A percentile compares a stretch with the other conserved stretches of the same genome.
Evolutionary conservation across 352 stramenopile genomes (phyloP).

Genomic region (Phytopythium boreale): DNA sequence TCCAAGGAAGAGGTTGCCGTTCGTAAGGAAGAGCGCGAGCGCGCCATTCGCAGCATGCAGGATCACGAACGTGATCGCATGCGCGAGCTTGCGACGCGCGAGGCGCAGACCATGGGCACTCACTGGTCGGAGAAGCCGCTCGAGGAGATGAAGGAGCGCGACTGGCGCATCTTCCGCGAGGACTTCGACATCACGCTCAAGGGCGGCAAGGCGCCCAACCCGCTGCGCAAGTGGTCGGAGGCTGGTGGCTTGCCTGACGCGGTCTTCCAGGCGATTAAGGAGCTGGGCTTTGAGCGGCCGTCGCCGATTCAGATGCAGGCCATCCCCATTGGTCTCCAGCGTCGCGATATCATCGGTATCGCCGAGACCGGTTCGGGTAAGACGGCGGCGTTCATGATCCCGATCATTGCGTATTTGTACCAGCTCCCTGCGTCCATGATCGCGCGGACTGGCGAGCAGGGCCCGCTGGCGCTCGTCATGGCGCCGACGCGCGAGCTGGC

Average conservation of each 20-base stretch:
- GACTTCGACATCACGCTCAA: conserved; percentile 98
- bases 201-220: conserved; percentile 85
- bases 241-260: conserved; percentile 53
- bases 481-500: conserved; percentile 98
- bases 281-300: conserved; percentile 95
- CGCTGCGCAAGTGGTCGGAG: conserved; percentile 93
- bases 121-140: conserved; percentile 95
- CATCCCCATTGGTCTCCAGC: conserved; percentile 96
- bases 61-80: conserved; percentile 53
- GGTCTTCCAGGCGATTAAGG: conserved; percentile 88
- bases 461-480: conserved; percentile 97
- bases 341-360: conserved; percentile 98
- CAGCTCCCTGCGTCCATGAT: conserved; percentile 85
- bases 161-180: conserved; percentile 99
- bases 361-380: conserved; percentile 99
- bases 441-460: conserved; percentile 89
- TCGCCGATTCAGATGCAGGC: conserved; percentile 98
- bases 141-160: conserved; percentile 93
- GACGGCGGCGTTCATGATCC: conserved; percentile 98
- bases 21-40: conserved; percentile 68
- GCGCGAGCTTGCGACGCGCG: conserved; percentile 59
- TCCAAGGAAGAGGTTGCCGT: conserved; percentile 56
- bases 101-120: conserved; percentile 70
- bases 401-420: conserved; percentile 96
- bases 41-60: conserved; percentile 71